A percentile compares a stretch with the other conserved stretches of the same genome.
Conservation (phyloP, 202 grass and related monocot genomes). For the Digitaria exilis region DNA sequence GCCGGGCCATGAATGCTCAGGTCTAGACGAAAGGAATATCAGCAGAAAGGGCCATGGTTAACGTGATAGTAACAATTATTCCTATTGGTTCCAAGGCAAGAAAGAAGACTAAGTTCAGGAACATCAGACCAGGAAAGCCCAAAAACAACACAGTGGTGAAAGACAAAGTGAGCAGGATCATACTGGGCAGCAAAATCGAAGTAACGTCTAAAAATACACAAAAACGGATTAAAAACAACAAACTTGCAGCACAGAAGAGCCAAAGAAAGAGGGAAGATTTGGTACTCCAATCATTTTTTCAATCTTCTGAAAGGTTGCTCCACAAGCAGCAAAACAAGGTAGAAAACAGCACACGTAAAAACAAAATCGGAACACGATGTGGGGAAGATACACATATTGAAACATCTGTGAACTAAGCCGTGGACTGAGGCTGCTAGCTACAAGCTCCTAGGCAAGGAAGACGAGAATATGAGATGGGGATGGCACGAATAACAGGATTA, state of each 20-base stretch:
- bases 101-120: background rate
- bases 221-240: background rate
- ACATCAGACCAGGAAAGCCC: constrained; percentile 18
- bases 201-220: background rate
- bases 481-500: constrained; percentile 49
- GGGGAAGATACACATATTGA: background rate
- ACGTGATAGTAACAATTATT: background rate
- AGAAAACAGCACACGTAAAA: background rate
- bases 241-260: background rate
- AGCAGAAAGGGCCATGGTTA: background rate
- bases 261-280: background rate
- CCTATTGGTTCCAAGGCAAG: too few species aligned
- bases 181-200: background rate
- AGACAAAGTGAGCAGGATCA: constrained; percentile 1
- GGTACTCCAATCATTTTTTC: background rate
- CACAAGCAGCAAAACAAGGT: background rate
- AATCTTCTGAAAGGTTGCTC: background rate
- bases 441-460: background rate
- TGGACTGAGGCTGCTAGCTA: background rate
- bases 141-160: background rate
- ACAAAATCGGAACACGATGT: background rate
- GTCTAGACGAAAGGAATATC: too few species aligned
- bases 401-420: constrained; percentile 20
- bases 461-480: constrained; percentile 20
- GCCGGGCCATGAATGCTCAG: too few species aligned